phyloP scores from a whole-genome alignment of 345 rosid genomes.

The Melaleuca quinquenervia region DNA sequence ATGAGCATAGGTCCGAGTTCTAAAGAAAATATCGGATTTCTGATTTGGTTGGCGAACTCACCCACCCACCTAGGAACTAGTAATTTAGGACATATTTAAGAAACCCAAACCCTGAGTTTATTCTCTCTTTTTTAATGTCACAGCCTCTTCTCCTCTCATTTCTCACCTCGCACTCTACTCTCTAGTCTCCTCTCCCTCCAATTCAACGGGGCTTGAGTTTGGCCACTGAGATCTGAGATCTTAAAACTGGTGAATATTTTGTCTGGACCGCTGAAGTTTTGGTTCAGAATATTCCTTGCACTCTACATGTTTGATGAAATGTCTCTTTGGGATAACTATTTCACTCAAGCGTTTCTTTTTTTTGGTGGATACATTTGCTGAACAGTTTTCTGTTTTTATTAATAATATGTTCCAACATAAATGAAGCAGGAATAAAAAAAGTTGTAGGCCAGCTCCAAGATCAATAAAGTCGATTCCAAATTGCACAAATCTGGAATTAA shows the following conservation, averaged over 20 bases:
- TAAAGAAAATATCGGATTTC: neutral
- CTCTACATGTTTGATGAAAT: neutral
- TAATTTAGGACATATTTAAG: neutral
- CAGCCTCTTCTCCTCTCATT: neutral
- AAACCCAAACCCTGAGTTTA: neutral
- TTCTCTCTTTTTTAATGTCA: neutral
- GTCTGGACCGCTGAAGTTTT: neutral
- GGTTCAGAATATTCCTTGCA: neutral
- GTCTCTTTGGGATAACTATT: neutral
- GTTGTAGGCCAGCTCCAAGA: neutral
- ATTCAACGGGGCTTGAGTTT: neutral
- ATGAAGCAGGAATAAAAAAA: neutral
- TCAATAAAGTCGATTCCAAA: neutral
- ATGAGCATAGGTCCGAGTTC: neutral
- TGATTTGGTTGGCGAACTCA: neutral
- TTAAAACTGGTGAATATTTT: neutral
- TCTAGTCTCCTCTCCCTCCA: neutral
- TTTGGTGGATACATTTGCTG: neutral
- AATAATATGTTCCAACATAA: neutral
- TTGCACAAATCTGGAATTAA: neutral
- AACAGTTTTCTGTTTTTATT: neutral
- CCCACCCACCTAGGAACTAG: neutral
- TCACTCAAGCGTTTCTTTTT: neutral
- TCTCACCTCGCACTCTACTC: neutral
- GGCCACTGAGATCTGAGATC: neutral